Percentiles rank a stretch among this genome's conserved stretches.
Conservation (phyloP, 352 stramenopile genomes). For the Stramenopiles sp. region DNA sequence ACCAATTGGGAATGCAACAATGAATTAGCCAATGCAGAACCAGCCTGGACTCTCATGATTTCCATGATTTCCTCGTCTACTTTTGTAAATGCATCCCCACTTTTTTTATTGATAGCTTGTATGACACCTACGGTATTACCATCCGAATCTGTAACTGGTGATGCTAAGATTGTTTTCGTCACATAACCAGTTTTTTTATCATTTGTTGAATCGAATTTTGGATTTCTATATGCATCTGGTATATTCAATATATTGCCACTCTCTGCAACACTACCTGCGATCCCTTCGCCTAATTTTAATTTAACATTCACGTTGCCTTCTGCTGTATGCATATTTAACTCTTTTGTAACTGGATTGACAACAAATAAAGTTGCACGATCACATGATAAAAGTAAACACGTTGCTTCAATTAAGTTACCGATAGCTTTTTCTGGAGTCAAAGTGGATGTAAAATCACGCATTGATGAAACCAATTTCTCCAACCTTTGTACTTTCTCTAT, state of each 20-base stretch:
- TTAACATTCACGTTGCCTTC: slow-evolving; percentile 60
- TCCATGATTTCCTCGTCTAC: slow-evolving; percentile 40
- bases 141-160: slow-evolving; percentile 49
- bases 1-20: too few relatives aligned
- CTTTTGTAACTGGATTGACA: too few relatives aligned
- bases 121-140: slow-evolving; percentile 46
- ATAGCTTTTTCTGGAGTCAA: too few relatives aligned
- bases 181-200: slow-evolving; percentile 59
- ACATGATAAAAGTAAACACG: too few relatives aligned
- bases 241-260: slow-evolving; percentile 49
- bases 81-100: slow-evolving; percentile 12
- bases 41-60: too few relatives aligned
- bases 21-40: too few relatives aligned
- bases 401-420: too few relatives aligned
- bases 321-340: too few relatives aligned
- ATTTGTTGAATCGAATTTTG: slow-evolving; percentile 58
- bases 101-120: slow-evolving; percentile 54
- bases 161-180: slow-evolving; percentile 55
- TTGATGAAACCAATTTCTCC: too few relatives aligned
- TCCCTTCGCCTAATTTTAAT: slow-evolving; percentile 54
- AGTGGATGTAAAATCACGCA: too few relatives aligned
- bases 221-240: slow-evolving; percentile 53
- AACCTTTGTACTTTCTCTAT: too few relatives aligned
- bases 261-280: slow-evolving; percentile 44
- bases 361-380: slow-evolving; percentile 11